These are phyloP conservation scores for Phaeosphaeria sp. DNA, from an alignment of 2,329 filamentous ascomycete genomes.

Conservation along the genomic window DNA sequence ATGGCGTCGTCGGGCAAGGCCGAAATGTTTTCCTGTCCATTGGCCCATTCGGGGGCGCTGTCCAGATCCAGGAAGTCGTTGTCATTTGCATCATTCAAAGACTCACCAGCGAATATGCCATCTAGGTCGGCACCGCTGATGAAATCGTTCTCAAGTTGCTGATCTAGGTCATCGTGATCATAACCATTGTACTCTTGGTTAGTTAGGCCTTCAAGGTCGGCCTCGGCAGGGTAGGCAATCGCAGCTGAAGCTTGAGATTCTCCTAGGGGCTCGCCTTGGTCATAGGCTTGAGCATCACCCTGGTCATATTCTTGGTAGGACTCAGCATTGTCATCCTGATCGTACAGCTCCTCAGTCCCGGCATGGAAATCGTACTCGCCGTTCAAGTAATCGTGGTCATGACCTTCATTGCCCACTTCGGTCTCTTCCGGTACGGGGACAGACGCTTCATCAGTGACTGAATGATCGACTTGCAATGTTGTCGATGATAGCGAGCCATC, in stretches of 20 bases:
- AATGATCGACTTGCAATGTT: constrained; percentile 43
- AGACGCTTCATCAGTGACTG: constrained; percentile 16
- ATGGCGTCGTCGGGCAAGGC: constrained; percentile 13
- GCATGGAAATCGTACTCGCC: background rate
- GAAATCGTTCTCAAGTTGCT: constrained; percentile 20
- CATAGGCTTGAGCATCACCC: constrained; percentile 6
- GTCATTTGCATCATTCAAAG: constrained; percentile 12
- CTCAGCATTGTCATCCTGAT: constrained; percentile 17
- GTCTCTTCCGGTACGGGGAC: background rate
- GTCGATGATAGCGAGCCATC: constrained; percentile 37
- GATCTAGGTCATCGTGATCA: constrained; percentile 23
- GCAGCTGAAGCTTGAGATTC: constrained; percentile 20
- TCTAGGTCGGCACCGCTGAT: constrained; percentile 14
- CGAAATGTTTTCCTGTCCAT: constrained; percentile 17
- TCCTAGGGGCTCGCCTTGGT: constrained; percentile 16
- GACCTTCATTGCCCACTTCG: background rate
- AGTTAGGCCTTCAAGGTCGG: constrained; percentile 24
- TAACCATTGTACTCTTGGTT: constrained; percentile 32
- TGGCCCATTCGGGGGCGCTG: constrained; percentile 23
- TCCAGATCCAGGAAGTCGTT: constrained; percentile 30
- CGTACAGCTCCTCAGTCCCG: constrained; percentile 12
- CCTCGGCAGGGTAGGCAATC: constrained; percentile 18
- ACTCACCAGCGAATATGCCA: constrained; percentile 9
- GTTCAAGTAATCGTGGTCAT: background rate
- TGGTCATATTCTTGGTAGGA: constrained; percentile 24